A percentile compares a stretch with the other conserved stretches of the same genome.
phyloP scores from a whole-genome alignment of 768 basidiomycete species.

The Vishniacozyma victoriae region DNA sequence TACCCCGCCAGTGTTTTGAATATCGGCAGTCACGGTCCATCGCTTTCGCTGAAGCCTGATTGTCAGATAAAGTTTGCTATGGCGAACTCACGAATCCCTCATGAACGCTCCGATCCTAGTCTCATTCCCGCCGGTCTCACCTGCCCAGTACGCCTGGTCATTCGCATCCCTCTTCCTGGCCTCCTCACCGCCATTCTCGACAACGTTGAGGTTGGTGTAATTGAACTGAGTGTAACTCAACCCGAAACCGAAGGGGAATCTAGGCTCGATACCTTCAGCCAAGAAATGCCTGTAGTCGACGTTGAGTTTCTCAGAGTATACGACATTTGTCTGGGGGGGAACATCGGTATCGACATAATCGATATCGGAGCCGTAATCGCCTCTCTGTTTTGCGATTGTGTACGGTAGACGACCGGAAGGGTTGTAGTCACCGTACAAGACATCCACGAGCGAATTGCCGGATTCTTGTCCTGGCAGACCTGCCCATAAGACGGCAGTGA shows the following conservation, averaged over 20 bases:
- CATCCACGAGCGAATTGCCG: constrained; percentile 66
- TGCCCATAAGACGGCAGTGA: constrained; percentile 70
- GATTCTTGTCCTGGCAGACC: constrained; percentile 62
- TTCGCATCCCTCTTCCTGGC: constrained; percentile 2
- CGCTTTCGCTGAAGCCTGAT: constrained; percentile 35
- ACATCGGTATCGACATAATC: constrained; percentile 49
- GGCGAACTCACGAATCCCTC: constrained; percentile 6
- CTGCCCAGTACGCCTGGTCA: neutral
- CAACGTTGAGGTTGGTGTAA: constrained; percentile 59
- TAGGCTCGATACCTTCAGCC: constrained; percentile 49
- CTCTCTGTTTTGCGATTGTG: constrained; percentile 61
- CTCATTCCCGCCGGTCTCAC: neutral
- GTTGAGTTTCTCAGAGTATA: constrained; percentile 63
- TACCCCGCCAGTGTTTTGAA: constrained; percentile 38
- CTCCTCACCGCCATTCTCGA: neutral
- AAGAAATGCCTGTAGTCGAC: constrained; percentile 58
- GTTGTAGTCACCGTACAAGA: constrained; percentile 67
- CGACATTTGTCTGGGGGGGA: constrained; percentile 52
- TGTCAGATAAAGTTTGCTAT: neutral
- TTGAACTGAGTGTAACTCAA: constrained; percentile 76
- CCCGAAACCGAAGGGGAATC: constrained; percentile 82
- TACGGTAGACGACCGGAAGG: constrained; percentile 69
- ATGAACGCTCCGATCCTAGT: constrained; percentile 1
- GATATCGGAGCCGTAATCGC: constrained; percentile 59
- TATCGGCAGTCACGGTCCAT: constrained; percentile 33